These are phyloP conservation scores for Nemania sp. DNA, from an alignment of 2,329 filamentous ascomycete genomes.

Conservation along the genomic window DNA sequence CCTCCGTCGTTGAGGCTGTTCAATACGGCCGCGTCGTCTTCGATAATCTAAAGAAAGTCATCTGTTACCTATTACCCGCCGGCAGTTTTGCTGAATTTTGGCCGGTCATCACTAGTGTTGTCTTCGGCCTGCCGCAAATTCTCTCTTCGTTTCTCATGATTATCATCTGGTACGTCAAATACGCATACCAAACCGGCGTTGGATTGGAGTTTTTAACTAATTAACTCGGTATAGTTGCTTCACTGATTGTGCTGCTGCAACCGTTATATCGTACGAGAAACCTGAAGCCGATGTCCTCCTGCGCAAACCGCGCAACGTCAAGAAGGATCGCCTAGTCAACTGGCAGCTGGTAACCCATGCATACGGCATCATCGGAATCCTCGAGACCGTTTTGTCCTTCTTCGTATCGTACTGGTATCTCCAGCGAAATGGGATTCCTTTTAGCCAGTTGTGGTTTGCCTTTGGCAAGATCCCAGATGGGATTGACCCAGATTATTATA, in stretches of 20 bases:
- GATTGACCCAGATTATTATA: conserved; percentile 67
- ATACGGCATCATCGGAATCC: conserved; percentile 77
- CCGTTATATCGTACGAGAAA: conserved; percentile 79
- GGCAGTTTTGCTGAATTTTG: conserved; percentile 81
- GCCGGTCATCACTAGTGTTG: conserved; percentile 79
- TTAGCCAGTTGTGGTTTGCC: conserved; percentile 74
- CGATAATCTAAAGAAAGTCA: conserved; percentile 82
- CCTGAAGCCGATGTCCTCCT: conserved; percentile 81
- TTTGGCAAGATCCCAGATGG: conserved; percentile 67
- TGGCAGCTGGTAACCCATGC: conserved; percentile 78
- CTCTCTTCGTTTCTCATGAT: conserved; percentile 80
- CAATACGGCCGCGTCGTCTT: conserved; percentile 81
- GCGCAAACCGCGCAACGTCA: conserved; percentile 74
- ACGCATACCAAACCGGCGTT: background rate
- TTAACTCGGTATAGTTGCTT: conserved; percentile 66
- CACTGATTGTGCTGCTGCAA: conserved; percentile 80
- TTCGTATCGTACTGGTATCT: conserved; percentile 77
- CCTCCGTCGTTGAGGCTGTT: conserved; percentile 77
- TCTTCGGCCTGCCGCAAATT: conserved; percentile 79
- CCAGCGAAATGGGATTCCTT: conserved; percentile 71
- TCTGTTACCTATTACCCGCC: conserved; percentile 79
- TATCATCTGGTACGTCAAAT: conserved; percentile 64
- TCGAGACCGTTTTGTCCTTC: conserved; percentile 70
- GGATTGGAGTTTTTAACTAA: background rate
- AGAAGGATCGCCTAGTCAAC: conserved; percentile 78